Conservation (phyloP, 306 rosid genomes). For the Rosa multiflora region DNA sequence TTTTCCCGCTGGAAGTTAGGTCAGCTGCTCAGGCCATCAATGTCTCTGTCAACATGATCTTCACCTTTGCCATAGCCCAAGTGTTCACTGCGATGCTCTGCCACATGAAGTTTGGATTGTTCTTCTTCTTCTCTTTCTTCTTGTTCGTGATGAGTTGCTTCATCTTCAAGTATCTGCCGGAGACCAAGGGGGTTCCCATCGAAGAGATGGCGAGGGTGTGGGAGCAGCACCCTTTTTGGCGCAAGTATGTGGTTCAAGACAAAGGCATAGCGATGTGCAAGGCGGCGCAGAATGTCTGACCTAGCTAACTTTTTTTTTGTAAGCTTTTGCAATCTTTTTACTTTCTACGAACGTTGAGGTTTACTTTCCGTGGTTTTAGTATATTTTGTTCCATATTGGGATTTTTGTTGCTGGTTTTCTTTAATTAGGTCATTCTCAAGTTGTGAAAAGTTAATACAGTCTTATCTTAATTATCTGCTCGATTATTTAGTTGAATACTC, state of each 20-base stretch:
- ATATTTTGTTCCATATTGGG: background rate
- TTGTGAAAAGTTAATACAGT: background rate
- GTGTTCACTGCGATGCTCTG: constrained; percentile 67
- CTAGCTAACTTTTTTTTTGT: background rate
- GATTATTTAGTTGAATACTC: background rate
- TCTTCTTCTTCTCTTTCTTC: constrained; percentile 59
- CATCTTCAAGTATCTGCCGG: constrained; percentile 53
- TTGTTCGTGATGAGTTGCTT: constrained; percentile 53
- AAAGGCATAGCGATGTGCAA: constrained; percentile 8
- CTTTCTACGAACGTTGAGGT: background rate
- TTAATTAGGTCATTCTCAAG: background rate
- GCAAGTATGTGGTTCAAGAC: constrained; percentile 27
- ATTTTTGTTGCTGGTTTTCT: background rate
- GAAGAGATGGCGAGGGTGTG: constrained; percentile 66
- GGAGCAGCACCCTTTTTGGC: constrained; percentile 62
- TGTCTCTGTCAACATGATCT: constrained; percentile 60
- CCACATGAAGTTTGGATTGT: constrained; percentile 61
- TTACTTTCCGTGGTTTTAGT: background rate
- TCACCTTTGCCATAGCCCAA: constrained; percentile 67
- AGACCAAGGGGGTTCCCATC: constrained; percentile 72
- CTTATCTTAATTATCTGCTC: background rate
- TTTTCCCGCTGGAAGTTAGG: constrained; percentile 62
- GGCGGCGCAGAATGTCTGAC: background rate
- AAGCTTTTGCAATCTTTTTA: background rate
- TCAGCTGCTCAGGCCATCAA: constrained; percentile 63